Conservation (phyloP, 768 basidiomycete genomes). For the Pholiota molesta region DNA sequence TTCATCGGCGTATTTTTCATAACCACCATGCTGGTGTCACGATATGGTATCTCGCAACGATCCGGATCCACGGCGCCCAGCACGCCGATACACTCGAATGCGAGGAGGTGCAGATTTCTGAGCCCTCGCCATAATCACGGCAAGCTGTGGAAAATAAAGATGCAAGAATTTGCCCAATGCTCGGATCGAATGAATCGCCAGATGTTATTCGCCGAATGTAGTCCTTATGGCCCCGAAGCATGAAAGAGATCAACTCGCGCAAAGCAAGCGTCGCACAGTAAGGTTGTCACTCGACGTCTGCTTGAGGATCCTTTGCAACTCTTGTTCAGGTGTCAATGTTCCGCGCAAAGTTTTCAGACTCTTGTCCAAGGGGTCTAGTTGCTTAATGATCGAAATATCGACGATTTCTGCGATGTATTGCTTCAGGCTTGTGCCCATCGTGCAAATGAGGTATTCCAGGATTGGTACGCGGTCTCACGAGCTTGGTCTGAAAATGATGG, state of each 20-base stretch:
- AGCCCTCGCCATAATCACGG: slow-evolving; percentile 72
- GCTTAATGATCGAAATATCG: slow-evolving; percentile 73
- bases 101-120: slow-evolving; percentile 68
- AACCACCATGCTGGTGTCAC: slow-evolving; percentile 70
- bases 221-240: slow-evolving; percentile 50
- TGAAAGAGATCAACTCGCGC: slow-evolving; percentile 71
- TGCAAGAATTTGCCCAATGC: slow-evolving; percentile 68
- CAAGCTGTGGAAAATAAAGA: slow-evolving; percentile 70
- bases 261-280: slow-evolving; percentile 77
- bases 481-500: slow-evolving; percentile 54
- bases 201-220: slow-evolving; percentile 67
- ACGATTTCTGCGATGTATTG: slow-evolving; percentile 76
- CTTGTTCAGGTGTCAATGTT: slow-evolving; percentile 52
- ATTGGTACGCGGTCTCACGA: slow-evolving; percentile 54
- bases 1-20: slow-evolving; percentile 81
- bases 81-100: slow-evolving; percentile 90
- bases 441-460: slow-evolving; percentile 73
- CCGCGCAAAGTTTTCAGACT: slow-evolving; percentile 49
- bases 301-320: slow-evolving; percentile 69
- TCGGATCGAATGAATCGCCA: slow-evolving; percentile 85
- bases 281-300: slow-evolving; percentile 79
- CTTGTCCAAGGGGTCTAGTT: slow-evolving; percentile 49
- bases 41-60: slow-evolving; percentile 69
- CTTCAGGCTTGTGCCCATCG: slow-evolving; percentile 56
- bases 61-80: slow-evolving; percentile 96